phyloP scores from a whole-genome alignment of 176 grass and related monocot species.

The Eragrostis curvula region DNA sequence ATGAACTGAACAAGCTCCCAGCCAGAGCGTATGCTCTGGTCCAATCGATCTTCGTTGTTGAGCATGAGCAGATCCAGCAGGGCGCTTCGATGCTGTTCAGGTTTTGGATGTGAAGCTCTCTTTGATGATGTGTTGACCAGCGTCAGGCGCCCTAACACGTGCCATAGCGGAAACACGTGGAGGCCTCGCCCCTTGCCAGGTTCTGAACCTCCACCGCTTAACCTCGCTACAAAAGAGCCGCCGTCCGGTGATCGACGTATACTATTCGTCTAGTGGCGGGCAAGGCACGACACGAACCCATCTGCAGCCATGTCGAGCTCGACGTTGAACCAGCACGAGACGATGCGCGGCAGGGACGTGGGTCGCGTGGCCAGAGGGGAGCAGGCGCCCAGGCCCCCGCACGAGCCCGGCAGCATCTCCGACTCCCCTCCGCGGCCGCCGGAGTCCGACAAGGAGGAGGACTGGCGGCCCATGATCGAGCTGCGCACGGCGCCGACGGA shows the following conservation, averaged over 20 bases:
- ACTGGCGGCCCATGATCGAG: conserved; percentile 3
- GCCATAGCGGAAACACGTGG: neutral
- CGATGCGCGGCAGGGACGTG: conserved; percentile 47
- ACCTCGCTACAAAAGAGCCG: too few species aligned
- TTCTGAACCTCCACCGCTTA: neutral
- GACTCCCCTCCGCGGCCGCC: conserved; percentile 12
- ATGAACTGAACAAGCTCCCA: too few species aligned
- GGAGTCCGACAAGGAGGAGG: neutral
- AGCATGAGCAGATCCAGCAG: too few species aligned
- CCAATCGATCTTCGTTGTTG: too few species aligned
- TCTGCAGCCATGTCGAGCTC: conserved; percentile 19
- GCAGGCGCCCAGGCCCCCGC: conserved; percentile 48
- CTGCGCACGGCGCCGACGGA: conserved; percentile 41
- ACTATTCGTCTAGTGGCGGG: too few species aligned
- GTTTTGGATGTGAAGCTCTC: neutral
- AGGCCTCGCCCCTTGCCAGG: neutral
- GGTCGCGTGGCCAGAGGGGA: conserved; percentile 24
- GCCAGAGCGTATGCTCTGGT: too few species aligned
- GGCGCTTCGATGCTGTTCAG: too few species aligned
- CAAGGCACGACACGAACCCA: neutral
- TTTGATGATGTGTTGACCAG: neutral
- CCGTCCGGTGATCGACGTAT: too few species aligned
- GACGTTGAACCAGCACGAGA: conserved; percentile 34
- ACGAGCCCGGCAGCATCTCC: conserved; percentile 35
- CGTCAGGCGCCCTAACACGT: neutral